Base-by-base conservation (phyloP, 495 filamentous ascomycete genomes). In the Chaetomium cochliodes region DNA sequence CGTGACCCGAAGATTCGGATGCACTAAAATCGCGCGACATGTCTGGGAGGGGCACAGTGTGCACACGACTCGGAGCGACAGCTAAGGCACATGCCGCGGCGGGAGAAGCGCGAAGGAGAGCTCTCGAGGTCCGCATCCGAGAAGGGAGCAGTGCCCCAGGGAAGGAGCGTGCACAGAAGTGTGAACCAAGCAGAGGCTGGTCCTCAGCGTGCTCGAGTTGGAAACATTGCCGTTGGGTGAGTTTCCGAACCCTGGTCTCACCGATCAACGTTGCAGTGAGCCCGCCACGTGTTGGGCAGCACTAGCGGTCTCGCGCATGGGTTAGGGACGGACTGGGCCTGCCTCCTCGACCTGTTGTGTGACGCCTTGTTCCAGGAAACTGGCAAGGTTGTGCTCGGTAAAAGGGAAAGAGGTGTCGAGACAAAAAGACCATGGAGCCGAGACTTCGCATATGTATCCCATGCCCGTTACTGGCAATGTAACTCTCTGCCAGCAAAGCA, bases 191-290 rank as follows among this genome's bases (percentile, higher is more conserved):
- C 58, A 30, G 22, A 47, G 22, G 44, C 28, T 44, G 42, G 42
- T 20, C 44, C 18, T 30, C n/a, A 9, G 18, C 33, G 5, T 5
- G 30, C 42, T 46, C 57, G 57, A 59, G 37, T 44, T 44, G 56
- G 54, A 2, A 58, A 58, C 26, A 18, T 12, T 26, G 56, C 56
- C 56, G 56, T 25, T 28, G 39, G 2, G 39, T 46, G 56, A 28
- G 22, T n/a, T 28, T 18, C 30, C 52, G 18, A 2, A 3, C 46
- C 46, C 47, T 51, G 52, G 47, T 42, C 13, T 30, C 5, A 56
- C 60, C 60, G 60, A 47, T 63, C 60, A 49, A 55, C 51, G 60
- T 55, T 56, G 41, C 52, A 63, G 39, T n/a, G 60, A 55, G 51
- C 52, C 41, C 16, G 60, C 60, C 60, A 63, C 60, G 60, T 63